These are phyloP conservation scores for Paramecium pentaurelia DNA, from an alignment of 73 alveolate species.

Conservation along the genomic window DNA sequence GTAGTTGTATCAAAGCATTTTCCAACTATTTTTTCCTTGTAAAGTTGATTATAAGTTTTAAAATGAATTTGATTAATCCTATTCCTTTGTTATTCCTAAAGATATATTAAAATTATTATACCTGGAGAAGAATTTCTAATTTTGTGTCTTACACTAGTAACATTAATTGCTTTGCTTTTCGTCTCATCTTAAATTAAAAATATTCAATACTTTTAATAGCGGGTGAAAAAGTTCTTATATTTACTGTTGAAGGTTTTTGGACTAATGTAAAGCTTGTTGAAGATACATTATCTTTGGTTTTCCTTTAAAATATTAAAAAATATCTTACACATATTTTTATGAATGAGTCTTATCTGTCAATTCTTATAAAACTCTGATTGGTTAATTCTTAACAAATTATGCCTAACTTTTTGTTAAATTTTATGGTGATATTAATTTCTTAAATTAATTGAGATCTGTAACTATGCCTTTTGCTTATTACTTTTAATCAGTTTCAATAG, in stretches of 20 bases:
- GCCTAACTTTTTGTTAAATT: slow-evolving; percentile 27
- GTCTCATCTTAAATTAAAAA: background rate
- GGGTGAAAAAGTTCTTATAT: slow-evolving; percentile 41
- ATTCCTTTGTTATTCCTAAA: background rate
- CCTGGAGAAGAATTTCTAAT: slow-evolving; percentile 53
- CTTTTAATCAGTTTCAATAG: background rate
- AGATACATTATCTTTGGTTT: background rate
- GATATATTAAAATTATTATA: background rate
- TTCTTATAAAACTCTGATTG: slow-evolving; percentile 10
- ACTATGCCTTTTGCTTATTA: background rate
- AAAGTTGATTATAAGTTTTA: background rate
- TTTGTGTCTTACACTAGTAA: slow-evolving; percentile 10
- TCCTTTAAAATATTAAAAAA: background rate
- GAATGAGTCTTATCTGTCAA: slow-evolving; percentile 32
- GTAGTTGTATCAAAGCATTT: slow-evolving; percentile 4
- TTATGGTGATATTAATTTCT: slow-evolving; percentile 24
- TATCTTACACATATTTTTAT: background rate
- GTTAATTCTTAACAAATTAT: slow-evolving; percentile 9
- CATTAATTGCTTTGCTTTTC: background rate
- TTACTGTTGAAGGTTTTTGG: background rate
- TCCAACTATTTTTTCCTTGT: background rate
- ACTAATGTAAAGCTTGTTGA: slow-evolving; percentile 31
- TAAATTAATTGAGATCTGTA: slow-evolving; percentile 31
- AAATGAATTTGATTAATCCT: background rate
- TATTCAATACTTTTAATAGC: background rate